These are phyloP conservation scores for Cladosporium halotolerans DNA, from an alignment of 2,329 filamentous ascomycete genomes.

Conservation along the genomic window DNA sequence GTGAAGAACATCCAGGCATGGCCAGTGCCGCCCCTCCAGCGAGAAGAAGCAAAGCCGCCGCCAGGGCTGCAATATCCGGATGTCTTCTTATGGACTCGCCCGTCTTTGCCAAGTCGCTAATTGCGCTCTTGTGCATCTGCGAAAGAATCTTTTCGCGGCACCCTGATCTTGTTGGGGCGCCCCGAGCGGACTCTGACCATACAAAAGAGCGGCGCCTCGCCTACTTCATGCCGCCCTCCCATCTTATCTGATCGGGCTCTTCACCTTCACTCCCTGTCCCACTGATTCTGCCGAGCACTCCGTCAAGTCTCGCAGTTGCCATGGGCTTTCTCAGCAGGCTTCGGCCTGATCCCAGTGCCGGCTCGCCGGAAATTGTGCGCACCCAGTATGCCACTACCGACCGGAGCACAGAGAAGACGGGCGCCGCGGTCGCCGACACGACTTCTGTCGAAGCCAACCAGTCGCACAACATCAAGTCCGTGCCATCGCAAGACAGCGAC, in stretches of 20 bases:
- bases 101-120: too few relatives aligned
- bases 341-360: constrained; percentile 4
- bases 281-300: background rate
- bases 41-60: too few relatives aligned
- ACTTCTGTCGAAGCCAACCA: constrained; percentile 11
- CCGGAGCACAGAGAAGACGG: background rate
- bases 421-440: background rate
- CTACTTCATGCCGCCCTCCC: background rate
- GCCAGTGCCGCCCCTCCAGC: too few relatives aligned
- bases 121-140: background rate
- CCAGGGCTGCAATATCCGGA: too few relatives aligned
- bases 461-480: constrained; percentile 11
- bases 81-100: too few relatives aligned
- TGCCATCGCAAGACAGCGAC: constrained; percentile 13
- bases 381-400: background rate
- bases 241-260: constrained; percentile 4
- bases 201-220: too few relatives aligned
- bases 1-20: too few relatives aligned
- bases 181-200: too few relatives aligned
- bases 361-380: constrained; percentile 9
- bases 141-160: background rate
- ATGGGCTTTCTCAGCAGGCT: constrained; percentile 11
- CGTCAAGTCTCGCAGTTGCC: background rate
- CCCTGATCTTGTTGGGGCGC: background rate
- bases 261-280: background rate